phyloP scores from a whole-genome alignment of 164 flowering plant genomes.

The Dillenia suffruticosa region DNA sequence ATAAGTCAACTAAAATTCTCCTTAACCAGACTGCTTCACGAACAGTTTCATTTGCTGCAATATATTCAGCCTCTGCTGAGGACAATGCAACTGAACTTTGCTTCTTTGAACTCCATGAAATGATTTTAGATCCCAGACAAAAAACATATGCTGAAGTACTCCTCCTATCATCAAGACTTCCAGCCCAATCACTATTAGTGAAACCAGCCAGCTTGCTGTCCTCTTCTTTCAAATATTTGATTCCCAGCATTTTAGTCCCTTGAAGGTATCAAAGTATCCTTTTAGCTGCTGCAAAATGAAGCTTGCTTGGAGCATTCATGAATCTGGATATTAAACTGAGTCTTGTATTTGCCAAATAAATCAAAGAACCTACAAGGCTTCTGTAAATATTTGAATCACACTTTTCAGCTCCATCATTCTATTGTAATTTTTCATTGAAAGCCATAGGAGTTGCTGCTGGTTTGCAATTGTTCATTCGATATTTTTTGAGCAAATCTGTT shows the following conservation, averaged over 20 bases:
- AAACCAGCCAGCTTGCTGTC: background rate
- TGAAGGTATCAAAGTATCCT: background rate
- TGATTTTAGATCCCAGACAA: background rate
- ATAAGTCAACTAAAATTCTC: background rate
- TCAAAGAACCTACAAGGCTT: too few species aligned
- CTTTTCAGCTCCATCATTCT: constrained; percentile 7
- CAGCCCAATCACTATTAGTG: background rate
- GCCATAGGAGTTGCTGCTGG: constrained; percentile 4
- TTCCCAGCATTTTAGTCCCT: background rate
- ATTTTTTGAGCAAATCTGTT: background rate
- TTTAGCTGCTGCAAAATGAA: background rate
- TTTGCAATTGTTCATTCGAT: constrained; percentile 3
- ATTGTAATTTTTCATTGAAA: background rate
- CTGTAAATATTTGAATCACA: background rate
- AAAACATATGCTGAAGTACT: background rate
- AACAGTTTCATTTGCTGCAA: background rate
- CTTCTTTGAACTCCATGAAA: background rate
- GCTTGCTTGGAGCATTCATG: constrained; percentile 8
- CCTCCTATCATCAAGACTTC: background rate
- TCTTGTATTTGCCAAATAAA: constrained; percentile 7
- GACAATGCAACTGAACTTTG: background rate
- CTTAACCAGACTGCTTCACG: background rate
- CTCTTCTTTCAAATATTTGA: background rate
- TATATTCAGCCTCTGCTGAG: background rate
- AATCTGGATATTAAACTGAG: constrained; percentile 1